phyloP scores from a whole-genome alignment of 805 yeast species.

The Candida palmyrensis region DNA sequence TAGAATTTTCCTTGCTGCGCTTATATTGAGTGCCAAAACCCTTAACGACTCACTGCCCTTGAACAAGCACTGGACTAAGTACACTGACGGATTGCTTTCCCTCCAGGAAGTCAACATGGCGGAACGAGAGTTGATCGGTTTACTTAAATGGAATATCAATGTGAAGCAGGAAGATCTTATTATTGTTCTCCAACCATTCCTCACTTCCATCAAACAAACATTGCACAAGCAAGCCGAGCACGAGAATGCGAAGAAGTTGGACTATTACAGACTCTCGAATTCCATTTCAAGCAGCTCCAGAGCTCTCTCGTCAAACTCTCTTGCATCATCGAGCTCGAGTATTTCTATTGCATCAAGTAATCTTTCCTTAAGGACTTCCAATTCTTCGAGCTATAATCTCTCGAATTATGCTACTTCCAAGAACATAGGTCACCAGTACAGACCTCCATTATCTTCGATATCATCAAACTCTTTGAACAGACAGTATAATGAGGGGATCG shows the following conservation, averaged over 20 bases:
- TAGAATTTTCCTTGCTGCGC: constrained; percentile 83
- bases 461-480: constrained; percentile 4
- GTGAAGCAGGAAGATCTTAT: constrained; percentile 68
- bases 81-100: constrained; percentile 79
- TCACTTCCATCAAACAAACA: constrained; percentile 63
- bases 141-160: constrained; percentile 80
- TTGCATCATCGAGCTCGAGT: constrained; percentile 8
- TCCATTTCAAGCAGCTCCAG: constrained; percentile 10
- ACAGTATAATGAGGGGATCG: neutral
- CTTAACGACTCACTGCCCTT: constrained; percentile 92
- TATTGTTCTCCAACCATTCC: constrained; percentile 66
- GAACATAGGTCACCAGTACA: neutral
- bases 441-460: constrained; percentile 3
- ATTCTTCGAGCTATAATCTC: constrained; percentile 8
- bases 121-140: constrained; percentile 79
- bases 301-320: constrained; percentile 5
- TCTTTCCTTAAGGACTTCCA: constrained; percentile 11
- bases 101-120: constrained; percentile 82
- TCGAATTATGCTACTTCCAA: neutral
- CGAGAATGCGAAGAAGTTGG: constrained; percentile 21
- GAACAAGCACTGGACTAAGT: constrained; percentile 93
- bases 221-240: constrained; percentile 23
- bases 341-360: constrained; percentile 8
- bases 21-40: constrained; percentile 87
- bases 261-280: constrained; percentile 27